Base-by-base conservation (phyloP, 1,139 yeast genomes). In the Scheffersomyces titani region DNA sequence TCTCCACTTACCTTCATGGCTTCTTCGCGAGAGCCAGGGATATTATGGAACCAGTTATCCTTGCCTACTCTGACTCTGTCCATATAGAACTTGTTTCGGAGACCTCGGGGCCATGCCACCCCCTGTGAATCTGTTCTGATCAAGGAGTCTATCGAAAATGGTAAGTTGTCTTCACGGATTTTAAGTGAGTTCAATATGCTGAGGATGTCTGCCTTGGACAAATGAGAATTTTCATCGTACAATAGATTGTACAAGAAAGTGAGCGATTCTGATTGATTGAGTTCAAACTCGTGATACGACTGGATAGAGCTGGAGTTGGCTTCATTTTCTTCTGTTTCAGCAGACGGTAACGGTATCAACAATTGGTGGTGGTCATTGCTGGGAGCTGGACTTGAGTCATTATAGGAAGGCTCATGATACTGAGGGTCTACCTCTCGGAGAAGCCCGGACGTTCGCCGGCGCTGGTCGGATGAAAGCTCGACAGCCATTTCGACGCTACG, bases 241-340 rank as follows among this genome's bases (percentile, higher is more conserved):
- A 78, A 66, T 47, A 78, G 67, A 61, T 78, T 76, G 64, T 76
- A 77, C 36, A 78, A 65, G 56, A 78, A 78, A 2, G 78, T 73
- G 40, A 77, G 65, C 5, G 81, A 75, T 58, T 78, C 82, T 2
- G 81, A 76, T 60, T 72, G 80, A 61, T 69, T 74, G 50, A 77
- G 66, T 58, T 78, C 83, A 59, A 77, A 78, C 54, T 76, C 80
- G 51, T 66, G 67, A 24, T 58, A 59, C 18, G 64, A 54, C 51
- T 58, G 54, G 53, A 53, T 7, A 47, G 55, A 36, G 24, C 6
- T 9, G n/a, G 22, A 22, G 20, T 51, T 20, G 6, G 40, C 40
- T 30, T 30, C 40, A 19, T 9, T 19, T 46, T 46, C 49, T 13
- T 20, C 20, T 9, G 49, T 46, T 46, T 46, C 49, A 11, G 13